Conservation (phyloP, 371 early-diverging fungal species). For the Caulochytrium protostelioides region DNA sequence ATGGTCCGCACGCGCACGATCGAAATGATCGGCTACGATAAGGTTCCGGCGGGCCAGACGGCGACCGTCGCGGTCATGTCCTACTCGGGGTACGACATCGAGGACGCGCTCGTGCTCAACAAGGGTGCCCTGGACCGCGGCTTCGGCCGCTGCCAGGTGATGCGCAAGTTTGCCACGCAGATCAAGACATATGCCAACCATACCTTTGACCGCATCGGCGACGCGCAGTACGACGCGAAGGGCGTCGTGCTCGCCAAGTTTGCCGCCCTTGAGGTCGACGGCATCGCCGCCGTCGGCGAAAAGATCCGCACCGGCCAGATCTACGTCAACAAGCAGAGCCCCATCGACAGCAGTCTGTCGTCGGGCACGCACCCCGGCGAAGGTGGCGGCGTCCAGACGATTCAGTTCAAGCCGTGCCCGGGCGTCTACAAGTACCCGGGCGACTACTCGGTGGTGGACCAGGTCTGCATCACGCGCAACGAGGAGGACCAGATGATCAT, state of each 20-base stretch:
- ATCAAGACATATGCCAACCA: conserved; percentile 72
- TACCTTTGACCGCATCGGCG: conserved; percentile 65
- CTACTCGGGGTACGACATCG: conserved; percentile 99
- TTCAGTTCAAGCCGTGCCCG: conserved; percentile 55
- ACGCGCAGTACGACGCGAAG: conserved; percentile 31
- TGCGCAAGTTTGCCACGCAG: conserved; percentile 67
- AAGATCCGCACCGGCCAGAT: conserved; percentile 46
- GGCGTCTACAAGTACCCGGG: conserved; percentile 69
- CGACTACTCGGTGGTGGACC: conserved; percentile 60
- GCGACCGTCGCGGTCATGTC: conserved; percentile 99
- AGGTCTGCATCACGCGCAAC: conserved; percentile 75
- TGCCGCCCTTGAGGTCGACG: conserved; percentile 58
- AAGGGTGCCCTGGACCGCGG: conserved; percentile 95
- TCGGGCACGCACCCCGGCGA: conserved; percentile 16
- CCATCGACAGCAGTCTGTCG: conserved; percentile 44
- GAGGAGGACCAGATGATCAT: conserved; percentile 82
- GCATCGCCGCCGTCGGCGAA: conserved; percentile 75
- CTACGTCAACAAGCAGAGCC: conserved; percentile 68
- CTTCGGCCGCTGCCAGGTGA: conserved; percentile 91
- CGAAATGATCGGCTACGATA: conserved; percentile 91
- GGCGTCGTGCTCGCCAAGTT: conserved; percentile 25
- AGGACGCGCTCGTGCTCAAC: conserved; percentile 98
- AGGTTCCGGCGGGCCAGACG: conserved; percentile 97
- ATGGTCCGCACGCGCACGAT: conserved; percentile 96
- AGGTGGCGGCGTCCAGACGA: conserved; percentile 5